phyloP scores from a whole-genome alignment of 805 yeast genomes.

The Saccharomyces kudriavzevii region DNA sequence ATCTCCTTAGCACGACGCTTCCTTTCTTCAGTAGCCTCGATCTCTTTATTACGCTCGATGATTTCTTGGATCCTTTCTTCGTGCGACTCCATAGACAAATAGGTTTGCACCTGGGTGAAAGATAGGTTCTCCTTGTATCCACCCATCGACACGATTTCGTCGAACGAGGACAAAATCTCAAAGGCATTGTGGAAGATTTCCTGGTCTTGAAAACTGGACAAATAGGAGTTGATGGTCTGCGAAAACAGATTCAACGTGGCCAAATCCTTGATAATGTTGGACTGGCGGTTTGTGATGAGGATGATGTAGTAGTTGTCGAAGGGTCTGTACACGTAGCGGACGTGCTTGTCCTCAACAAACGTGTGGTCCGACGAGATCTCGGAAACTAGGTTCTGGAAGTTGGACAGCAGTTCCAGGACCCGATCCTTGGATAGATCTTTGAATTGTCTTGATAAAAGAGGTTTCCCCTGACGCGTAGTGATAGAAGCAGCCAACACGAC shows the following conservation, averaged over 20 bases:
- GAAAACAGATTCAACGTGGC: slow-evolving; percentile 82
- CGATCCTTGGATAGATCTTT: slow-evolving; percentile 75
- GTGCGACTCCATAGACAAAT: slow-evolving; percentile 94
- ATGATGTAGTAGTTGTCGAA: slow-evolving; percentile 89
- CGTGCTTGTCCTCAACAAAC: slow-evolving; percentile 84
- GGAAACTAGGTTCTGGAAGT: slow-evolving; percentile 72
- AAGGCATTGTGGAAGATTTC: slow-evolving; percentile 81
- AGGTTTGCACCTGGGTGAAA: slow-evolving; percentile 72
- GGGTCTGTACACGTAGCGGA: slow-evolving; percentile 92
- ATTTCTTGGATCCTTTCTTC: slow-evolving; percentile 98
- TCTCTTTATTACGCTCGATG: slow-evolving; percentile 91
- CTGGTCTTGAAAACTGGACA: slow-evolving; percentile 66
- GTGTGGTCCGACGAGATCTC: slow-evolving; percentile 75
- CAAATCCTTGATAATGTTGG: slow-evolving; percentile 89
- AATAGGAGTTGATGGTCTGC: slow-evolving; percentile 67
- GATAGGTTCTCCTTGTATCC: slow-evolving; percentile 87
- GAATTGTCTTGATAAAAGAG: slow-evolving; percentile 87
- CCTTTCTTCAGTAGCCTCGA: slow-evolving; percentile 95
- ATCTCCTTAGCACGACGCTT: slow-evolving; percentile 89
- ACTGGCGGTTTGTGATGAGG: slow-evolving; percentile 79
- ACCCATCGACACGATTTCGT: slow-evolving; percentile 85
- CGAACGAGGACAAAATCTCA: slow-evolving; percentile 84
- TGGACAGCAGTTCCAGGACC: slow-evolving; percentile 76
- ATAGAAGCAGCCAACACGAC: slow-evolving; percentile 89
- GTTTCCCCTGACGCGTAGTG: slow-evolving; percentile 88